These are phyloP conservation scores for Blastobotrys attinorum DNA, from an alignment of 805 yeast species.

Conservation along the genomic window DNA sequence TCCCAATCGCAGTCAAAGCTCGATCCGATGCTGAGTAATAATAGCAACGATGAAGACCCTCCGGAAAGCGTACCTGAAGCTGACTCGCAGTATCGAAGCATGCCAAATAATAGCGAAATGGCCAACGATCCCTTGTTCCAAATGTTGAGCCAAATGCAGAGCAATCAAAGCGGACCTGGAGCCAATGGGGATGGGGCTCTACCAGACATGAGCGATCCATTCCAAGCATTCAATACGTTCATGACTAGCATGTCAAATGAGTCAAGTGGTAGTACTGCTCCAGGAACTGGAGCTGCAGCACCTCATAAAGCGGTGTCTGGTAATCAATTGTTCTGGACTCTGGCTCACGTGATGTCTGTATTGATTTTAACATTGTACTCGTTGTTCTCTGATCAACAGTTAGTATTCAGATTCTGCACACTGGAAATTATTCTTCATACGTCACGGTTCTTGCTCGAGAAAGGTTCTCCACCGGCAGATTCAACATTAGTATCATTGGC, in stretches of 20 bases:
- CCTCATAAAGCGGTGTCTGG: not conserved
- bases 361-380: constrained; percentile 19
- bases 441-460: constrained; percentile 21
- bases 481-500: constrained; percentile 21
- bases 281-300: too few species aligned
- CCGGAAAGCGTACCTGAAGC: constrained; percentile 7
- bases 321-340: constrained; percentile 13
- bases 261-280: too few species aligned
- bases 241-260: constrained; percentile 1
- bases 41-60: constrained; percentile 13
- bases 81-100: too few species aligned
- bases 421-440: constrained; percentile 19
- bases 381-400: constrained; percentile 5
- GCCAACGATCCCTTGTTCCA: constrained; percentile 17
- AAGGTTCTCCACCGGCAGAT: constrained; percentile 17
- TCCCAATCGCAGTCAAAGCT: too few species aligned
- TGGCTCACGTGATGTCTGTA: constrained; percentile 17
- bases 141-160: constrained; percentile 16
- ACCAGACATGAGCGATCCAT: not conserved
- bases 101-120: constrained; percentile 4
- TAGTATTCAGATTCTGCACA: constrained; percentile 18
- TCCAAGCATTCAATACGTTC: constrained; percentile 1
- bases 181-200: not conserved
- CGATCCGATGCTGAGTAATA: too few species aligned
- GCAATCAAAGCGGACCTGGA: too few species aligned